phyloP scores from a whole-genome alignment of 1,284 basidiomycete species.

The Fomitiporia mediterranea region DNA sequence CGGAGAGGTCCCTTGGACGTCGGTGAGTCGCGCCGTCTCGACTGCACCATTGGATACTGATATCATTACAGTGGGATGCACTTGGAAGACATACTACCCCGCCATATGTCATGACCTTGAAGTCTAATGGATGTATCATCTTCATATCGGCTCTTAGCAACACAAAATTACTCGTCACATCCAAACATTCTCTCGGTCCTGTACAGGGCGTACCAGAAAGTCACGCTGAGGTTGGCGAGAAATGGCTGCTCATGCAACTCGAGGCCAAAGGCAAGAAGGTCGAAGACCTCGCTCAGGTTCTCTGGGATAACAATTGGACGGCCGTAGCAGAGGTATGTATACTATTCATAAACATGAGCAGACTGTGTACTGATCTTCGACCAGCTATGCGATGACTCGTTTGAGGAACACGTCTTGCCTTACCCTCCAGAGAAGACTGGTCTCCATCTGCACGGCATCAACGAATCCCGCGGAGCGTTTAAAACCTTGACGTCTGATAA shows the following conservation, averaged over 20 bases:
- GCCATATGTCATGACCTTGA: conserved; percentile 88
- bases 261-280: conserved; percentile 60
- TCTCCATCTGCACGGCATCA: conserved; percentile 92
- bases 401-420: conserved; percentile 95
- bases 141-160: conserved; percentile 87
- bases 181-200: conserved; percentile 85
- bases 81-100: conserved; percentile 68
- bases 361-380: not conserved
- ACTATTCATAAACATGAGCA: not conserved
- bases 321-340: conserved; percentile 81
- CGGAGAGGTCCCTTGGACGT: conserved; percentile 91
- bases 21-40: conserved; percentile 46
- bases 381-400: conserved; percentile 94
- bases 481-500: conserved; percentile 62
- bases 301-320: conserved; percentile 87
- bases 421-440: conserved; percentile 83
- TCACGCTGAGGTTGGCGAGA: conserved; percentile 77
- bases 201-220: conserved; percentile 36
- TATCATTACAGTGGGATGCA: conserved; percentile 63
- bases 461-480: conserved; percentile 70
- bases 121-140: conserved; percentile 98
- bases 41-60: not conserved
- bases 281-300: conserved; percentile 63
- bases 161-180: conserved; percentile 77
- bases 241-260: conserved; percentile 81